Evolutionary conservation across 345 rosid species (phyloP).

Genomic region (Euphorbia tirucalli): DNA sequence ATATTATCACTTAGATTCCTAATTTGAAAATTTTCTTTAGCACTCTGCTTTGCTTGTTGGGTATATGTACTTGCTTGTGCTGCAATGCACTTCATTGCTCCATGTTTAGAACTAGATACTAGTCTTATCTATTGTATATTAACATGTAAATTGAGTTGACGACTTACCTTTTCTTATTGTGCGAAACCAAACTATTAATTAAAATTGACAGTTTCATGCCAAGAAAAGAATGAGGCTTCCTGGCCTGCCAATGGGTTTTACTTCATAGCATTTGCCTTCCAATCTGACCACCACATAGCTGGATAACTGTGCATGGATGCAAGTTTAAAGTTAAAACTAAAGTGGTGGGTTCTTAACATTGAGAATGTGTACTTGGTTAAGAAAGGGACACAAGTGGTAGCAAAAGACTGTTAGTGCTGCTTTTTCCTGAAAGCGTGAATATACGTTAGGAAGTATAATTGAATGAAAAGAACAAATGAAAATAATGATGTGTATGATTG

Average conservation of each 20-base stretch:
- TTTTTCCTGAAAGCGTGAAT: not conserved
- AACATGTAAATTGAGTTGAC: not conserved
- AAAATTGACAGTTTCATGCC: not conserved
- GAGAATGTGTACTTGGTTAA: not conserved
- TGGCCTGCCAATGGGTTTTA: not conserved
- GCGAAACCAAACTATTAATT: not conserved
- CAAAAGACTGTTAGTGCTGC: not conserved
- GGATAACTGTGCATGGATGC: not conserved
- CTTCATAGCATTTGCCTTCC: not conserved
- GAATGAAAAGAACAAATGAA: not conserved
- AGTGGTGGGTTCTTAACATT: not conserved
- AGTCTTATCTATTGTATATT: not conserved
- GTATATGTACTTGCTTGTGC: not conserved
- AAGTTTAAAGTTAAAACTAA: slow-evolving; percentile 1
- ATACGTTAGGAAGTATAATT: not conserved
- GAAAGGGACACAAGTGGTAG: not conserved
- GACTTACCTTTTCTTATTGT: not conserved
- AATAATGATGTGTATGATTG: not conserved
- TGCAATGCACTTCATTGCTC: not conserved
- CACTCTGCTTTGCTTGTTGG: not conserved
- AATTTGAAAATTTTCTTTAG: not conserved
- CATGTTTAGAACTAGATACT: not conserved
- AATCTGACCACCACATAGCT: not conserved
- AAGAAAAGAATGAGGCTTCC: not conserved
- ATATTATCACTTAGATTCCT: not conserved